A percentile compares a stretch with the other conserved stretches of the same genome.
Conservation (phyloP, 1,284 basidiomycete species). For the Tilletiopsis washingtonensis region DNA sequence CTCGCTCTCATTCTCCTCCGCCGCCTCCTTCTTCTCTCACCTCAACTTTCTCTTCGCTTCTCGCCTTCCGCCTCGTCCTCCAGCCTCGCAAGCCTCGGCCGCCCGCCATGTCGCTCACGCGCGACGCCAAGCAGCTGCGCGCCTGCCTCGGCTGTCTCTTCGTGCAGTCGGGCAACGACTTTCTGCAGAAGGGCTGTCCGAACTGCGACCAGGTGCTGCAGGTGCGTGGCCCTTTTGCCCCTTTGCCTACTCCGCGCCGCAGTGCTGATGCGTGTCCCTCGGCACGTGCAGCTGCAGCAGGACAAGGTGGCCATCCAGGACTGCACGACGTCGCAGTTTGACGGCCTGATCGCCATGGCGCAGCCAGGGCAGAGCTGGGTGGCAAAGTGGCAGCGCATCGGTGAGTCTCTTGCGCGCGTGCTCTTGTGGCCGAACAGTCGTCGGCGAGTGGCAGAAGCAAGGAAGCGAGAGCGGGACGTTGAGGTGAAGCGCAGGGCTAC, state of each 20-base stretch:
- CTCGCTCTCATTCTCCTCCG: no score
- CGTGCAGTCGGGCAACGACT: slow-evolving; percentile 75
- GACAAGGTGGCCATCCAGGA: slow-evolving; percentile 71
- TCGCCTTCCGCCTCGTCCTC: no score
- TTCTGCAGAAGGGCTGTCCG: slow-evolving; percentile 77
- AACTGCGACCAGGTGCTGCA: slow-evolving; percentile 94
- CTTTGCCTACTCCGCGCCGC: background rate
- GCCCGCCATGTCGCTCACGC: slow-evolving; percentile 7
- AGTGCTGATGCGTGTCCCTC: slow-evolving; percentile 12
- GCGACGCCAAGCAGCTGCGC: slow-evolving; percentile 47
- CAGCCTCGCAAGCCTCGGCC: no score
- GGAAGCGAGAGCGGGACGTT: no score
- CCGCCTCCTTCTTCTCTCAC: no score
- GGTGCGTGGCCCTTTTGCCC: slow-evolving; percentile 51
- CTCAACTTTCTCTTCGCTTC: no score
- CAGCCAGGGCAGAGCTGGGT: slow-evolving; percentile 91
- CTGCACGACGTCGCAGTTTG: slow-evolving; percentile 90
- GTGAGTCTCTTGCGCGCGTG: no score
- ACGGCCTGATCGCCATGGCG: slow-evolving; percentile 82
- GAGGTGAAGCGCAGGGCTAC: no score
- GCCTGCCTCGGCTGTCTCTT: slow-evolving; percentile 89
- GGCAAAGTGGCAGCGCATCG: slow-evolving; percentile 51
- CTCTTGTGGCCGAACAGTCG: no score
- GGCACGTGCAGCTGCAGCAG: slow-evolving; percentile 66
- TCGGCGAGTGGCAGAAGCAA: no score